A percentile compares a stretch with the other conserved stretches of the same genome.
phyloP scores from a whole-genome alignment of 2,329 filamentous ascomycete species.

The Keithomyces neogunnii region DNA sequence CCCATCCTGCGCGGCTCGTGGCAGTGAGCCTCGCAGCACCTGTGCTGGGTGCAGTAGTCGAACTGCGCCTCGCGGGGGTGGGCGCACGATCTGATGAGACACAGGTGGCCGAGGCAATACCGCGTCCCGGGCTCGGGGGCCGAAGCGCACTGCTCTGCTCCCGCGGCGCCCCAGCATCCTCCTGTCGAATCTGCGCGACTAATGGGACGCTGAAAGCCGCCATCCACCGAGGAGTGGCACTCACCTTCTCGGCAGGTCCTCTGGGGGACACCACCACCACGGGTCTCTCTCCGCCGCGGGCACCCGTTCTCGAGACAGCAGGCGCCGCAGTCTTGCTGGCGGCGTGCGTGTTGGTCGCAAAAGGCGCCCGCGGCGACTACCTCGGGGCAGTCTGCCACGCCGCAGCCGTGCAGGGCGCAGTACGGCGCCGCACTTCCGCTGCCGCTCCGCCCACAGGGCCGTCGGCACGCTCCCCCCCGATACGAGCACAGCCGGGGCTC shows the following conservation, averaged over 20 bases:
- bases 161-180: neutral
- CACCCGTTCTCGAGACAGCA: neutral
- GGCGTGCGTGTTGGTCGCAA: neutral
- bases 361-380: neutral
- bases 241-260: neutral
- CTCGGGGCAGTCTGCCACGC: neutral
- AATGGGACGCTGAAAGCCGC: neutral
- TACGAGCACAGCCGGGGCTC: no score
- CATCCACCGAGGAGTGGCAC: neutral
- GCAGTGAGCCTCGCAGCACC: neutral
- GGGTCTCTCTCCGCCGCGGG: neutral
- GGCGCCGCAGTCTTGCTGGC: neutral
- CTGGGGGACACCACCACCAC: neutral
- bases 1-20: neutral
- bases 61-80: neutral
- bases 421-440: neutral
- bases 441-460: no score
- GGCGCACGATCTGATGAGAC: neutral
- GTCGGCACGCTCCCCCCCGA: no score
- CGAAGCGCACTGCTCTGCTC: neutral
- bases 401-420: neutral
- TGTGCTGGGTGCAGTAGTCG: neutral
- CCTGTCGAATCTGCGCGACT: neutral
- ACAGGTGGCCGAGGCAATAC: neutral
- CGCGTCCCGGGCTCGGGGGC: neutral